A percentile compares a stretch with the other conserved stretches of the same genome.
Evolutionary conservation across 1,284 basidiomycete species (phyloP).

Genomic region (Austroboletus rostrupii): DNA sequence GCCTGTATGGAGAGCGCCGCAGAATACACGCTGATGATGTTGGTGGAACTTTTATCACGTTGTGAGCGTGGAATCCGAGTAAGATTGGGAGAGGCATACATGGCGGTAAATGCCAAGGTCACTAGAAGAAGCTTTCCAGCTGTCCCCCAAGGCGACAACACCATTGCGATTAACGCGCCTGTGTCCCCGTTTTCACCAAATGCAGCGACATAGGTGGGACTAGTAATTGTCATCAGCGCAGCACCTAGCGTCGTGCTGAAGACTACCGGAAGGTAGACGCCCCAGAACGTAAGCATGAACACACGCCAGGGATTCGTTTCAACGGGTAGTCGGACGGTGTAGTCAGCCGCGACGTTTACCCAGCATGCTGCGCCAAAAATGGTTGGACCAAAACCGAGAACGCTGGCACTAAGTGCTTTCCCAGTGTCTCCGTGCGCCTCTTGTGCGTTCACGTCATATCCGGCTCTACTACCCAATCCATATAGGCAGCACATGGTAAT

Average conservation of each 20-base stretch:
- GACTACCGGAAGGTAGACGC: constrained; percentile 51
- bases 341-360: constrained; percentile 52
- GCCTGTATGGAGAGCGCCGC: constrained; percentile 55
- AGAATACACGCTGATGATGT: constrained; percentile 59
- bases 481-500: constrained; percentile 52
- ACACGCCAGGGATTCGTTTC: constrained; percentile 43
- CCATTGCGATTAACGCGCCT: constrained; percentile 43
- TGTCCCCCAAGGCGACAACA: constrained; percentile 44
- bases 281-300: constrained; percentile 54
- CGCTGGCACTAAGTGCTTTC: constrained; percentile 38
- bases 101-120: constrained; percentile 51
- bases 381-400: constrained; percentile 57
- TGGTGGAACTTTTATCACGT: constrained; percentile 15
- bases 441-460: constrained; percentile 46
- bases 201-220: constrained; percentile 46
- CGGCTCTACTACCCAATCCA: constrained; percentile 44
- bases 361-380: constrained; percentile 47
- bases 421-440: constrained; percentile 44
- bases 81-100: constrained; percentile 36
- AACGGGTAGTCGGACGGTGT: constrained; percentile 50
- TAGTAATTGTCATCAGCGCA: constrained; percentile 52
- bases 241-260: constrained; percentile 57
- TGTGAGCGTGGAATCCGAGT: constrained; percentile 29
- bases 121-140: constrained; percentile 60
- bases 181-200: constrained; percentile 45